Base-by-base conservation (phyloP, 2,329 filamentous ascomycete species). In the Pseudogymnoascus sp. region DNA sequence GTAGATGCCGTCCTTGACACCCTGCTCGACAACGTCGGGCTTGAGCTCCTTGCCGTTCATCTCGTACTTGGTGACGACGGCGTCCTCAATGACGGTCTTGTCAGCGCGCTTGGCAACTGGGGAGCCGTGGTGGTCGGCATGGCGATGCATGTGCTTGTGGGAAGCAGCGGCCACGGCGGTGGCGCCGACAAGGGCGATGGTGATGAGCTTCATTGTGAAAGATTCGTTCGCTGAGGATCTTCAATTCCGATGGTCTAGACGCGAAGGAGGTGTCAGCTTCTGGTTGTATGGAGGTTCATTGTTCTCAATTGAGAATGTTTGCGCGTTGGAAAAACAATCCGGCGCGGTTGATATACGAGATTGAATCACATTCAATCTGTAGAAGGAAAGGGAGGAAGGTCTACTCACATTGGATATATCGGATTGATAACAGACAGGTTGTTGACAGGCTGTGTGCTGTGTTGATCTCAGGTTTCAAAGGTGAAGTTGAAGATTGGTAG, bases 1-100 rank as follows among this genome's bases (percentile, higher is more conserved):
- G 78, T 86, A 95, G 57, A 84, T 82, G 62, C 91, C 89, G 66
- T 87, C 83, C 64, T 82, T 77, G 69, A 97, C 82, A 67, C 91
- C 91, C 63, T 83, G 74, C 77, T 88, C 82, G 62, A 91, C 91
- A 65, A 91, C 83, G 0, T 82, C 76, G 65, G 82, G 76, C 62
- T 80, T 78, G 69, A 96, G 82, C 6, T 59, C 19, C 71, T 86
- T 70, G 65, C 87, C 88, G 65, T 88, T 84, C 62, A 93, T 78
- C 62, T 88, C 82, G 77, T 93, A 97, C 64, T 88, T 82, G 63
- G 87, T 84, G 69, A 87, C 83, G 61, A 85, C 87, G 33, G 87
- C 82, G 44, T 82, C 84, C 42, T 82, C 78, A 64, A 82, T 78
- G 60, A 79, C 77, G 36, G 78, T 74, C 15, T 77, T 75, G 28